phyloP scores from a whole-genome alignment of 2,329 filamentous ascomycete genomes.

The Verticillium longisporum region DNA sequence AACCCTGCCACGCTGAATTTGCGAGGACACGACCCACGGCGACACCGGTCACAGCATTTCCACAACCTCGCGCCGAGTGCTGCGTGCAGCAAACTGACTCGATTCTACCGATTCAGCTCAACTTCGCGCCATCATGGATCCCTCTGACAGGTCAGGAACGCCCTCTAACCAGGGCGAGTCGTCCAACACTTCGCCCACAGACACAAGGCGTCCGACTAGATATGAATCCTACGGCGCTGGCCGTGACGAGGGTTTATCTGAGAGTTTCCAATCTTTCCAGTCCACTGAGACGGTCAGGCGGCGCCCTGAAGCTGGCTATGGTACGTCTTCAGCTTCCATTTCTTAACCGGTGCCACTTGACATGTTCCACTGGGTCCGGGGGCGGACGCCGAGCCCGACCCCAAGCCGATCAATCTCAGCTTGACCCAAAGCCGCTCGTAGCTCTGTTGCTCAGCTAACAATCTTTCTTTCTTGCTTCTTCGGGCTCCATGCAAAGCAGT shows the following conservation, averaged over 20 bases:
- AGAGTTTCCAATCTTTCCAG: constrained; percentile 52
- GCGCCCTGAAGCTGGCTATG: constrained; percentile 48
- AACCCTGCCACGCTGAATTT: neutral
- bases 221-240: constrained; percentile 24
- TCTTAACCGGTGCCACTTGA: neutral
- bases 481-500: constrained; percentile 10
- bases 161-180: neutral
- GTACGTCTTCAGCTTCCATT: constrained; percentile 31
- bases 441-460: neutral
- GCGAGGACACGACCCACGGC: neutral
- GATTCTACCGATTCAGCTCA: neutral
- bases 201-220: constrained; percentile 36
- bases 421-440: constrained; percentile 6
- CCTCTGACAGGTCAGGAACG: neutral
- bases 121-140: neutral
- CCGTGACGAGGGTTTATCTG: constrained; percentile 39
- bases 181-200: constrained; percentile 21
- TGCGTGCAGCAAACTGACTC: neutral
- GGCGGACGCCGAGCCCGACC: constrained; percentile 10
- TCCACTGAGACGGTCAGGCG: constrained; percentile 55
- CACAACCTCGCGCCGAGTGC: neutral
- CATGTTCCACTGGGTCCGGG: neutral
- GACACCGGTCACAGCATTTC: neutral
- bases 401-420: constrained; percentile 18
- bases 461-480: neutral